Percentiles rank a stretch among this genome's conserved stretches.
Evolutionary conservation across 176 grass and related monocot genomes (phyloP).

Genomic region (Oryza nivara): DNA sequence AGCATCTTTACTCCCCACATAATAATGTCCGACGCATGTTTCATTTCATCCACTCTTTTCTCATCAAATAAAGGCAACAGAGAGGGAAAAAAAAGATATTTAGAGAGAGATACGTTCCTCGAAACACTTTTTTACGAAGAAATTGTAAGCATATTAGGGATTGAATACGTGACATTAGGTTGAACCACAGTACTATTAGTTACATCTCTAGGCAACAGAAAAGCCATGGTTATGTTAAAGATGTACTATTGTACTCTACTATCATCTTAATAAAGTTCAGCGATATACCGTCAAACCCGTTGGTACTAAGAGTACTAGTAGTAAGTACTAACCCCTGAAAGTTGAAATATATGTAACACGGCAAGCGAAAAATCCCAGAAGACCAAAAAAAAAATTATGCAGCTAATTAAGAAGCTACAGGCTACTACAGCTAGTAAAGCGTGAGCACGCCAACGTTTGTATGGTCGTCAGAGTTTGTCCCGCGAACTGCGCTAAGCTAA

Average conservation of each 20-base stretch:
- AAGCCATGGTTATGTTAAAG: background rate
- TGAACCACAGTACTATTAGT: no score
- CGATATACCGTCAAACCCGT: background rate
- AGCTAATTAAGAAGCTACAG: background rate
- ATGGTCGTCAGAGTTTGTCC: background rate
- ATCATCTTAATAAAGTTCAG: background rate
- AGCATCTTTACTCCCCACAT: background rate
- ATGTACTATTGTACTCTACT: background rate
- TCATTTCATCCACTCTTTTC: background rate
- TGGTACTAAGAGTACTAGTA: background rate
- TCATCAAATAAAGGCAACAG: background rate
- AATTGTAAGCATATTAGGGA: no score
- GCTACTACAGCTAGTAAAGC: background rate
- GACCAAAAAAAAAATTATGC: no score
- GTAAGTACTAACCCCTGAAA: background rate
- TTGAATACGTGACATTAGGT: no score
- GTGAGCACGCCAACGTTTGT: background rate
- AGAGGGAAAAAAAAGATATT: no score
- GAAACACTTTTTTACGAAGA: no score
- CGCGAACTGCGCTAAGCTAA: conserved; percentile 37
- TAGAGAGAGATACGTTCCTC: no score
- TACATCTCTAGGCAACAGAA: background rate
- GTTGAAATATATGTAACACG: background rate
- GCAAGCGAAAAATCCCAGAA: no score
- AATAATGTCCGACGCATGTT: background rate